Evolutionary conservation across 1,139 yeast genomes (phyloP), one percentile per base, ranked within the genome.

Genomic region (Neolecta irregularis): DNA sequence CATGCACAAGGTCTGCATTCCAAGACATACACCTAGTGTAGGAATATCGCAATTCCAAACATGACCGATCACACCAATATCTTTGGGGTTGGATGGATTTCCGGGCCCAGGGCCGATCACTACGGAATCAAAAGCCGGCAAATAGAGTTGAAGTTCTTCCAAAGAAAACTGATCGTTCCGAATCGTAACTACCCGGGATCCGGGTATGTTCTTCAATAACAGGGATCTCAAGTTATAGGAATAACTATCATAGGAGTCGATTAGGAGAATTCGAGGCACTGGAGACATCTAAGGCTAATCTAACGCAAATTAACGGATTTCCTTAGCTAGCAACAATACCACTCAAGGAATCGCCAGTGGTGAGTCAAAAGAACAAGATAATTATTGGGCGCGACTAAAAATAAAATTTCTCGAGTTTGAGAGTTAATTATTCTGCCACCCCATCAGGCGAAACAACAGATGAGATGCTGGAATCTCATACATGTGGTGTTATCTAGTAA

Each of bases 71-170:
- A 83, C 65, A 1, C 95, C 96, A 17, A 78, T 71, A 50, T 85
- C 96, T 1, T 52, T 44, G 0, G 63, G 52, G 29, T 60, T 65
- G 2, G 59, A 57, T 0, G 98, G 98, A 46, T 78, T 72, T 0
- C 99, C 99, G 0, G 99, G 99, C 0, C 99, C 99, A 0, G 99
- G 99, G 0, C 98, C 98, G 9, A 88, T 65, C 0, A 88, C 73
- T 3, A 91, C 64, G 33, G 81, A 83, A 40, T 77, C 80, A 47
- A 81, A 75, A n/a, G 60, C 51, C 1, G 59, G 52, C 6, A 64
- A 48, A 23, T 60, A 52, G 2, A 40, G 44, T 2, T 36, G 35
- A 31, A 73, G 59, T 22, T 57, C 55, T 7, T 63, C 60, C 8
- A 65, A 57, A 1, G 54, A 33, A 40, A 75, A 62, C 0, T 80